Base-by-base conservation (phyloP, 345 rosid species). In the Hibiscus tridactylites region DNA sequence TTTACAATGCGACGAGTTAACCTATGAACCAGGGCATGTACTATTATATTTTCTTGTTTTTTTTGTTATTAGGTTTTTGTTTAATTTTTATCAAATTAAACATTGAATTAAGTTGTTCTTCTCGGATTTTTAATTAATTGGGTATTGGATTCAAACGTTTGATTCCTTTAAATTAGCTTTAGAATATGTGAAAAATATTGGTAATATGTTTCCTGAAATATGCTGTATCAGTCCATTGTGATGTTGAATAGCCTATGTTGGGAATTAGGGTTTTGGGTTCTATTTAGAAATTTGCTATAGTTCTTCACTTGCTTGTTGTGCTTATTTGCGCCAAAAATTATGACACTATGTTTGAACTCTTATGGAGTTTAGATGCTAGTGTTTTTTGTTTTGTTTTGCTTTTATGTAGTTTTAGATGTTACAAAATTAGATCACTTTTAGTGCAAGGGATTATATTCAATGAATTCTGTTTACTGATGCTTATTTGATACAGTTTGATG, bases 1-100 rank as follows among this genome's bases (percentile, higher is more conserved):
- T 77, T n/a, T 81, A 60, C 71, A 76, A 85, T 79, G 84, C 76
- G 71, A 31, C 76, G 72, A 64, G 46, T 52, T 83, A 78, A 76
- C 85, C 80, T 71, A 13, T 60, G 76, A 58, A 77, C 83, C 83
- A 21, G 83, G 88, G 83, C 84, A 86, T 75, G 86, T 76, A 72
- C 74, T 67, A 60, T 54, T 28, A 13, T 65, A 24, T n/a, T n/a
- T n/a, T n/a, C n/a, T n/a, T n/a, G n/a, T 64, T 10, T 17, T 24
- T 13, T 76, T 71, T 73, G 67, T 69, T 49, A 74, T 75, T 80
- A 73, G 81, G 85, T 79, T 78, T 76, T 81, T 37, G 37, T 68
- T 5, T 70, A 29, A 9, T 42, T n/a, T 56, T 65, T 46, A 61
- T 28, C 24, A 6, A 37, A 29, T 17, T 1, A 24, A 31, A 21